Evolutionary conservation across 2,329 filamentous ascomycete species (phyloP).

Genomic region (Tolypocladium album): DNA sequence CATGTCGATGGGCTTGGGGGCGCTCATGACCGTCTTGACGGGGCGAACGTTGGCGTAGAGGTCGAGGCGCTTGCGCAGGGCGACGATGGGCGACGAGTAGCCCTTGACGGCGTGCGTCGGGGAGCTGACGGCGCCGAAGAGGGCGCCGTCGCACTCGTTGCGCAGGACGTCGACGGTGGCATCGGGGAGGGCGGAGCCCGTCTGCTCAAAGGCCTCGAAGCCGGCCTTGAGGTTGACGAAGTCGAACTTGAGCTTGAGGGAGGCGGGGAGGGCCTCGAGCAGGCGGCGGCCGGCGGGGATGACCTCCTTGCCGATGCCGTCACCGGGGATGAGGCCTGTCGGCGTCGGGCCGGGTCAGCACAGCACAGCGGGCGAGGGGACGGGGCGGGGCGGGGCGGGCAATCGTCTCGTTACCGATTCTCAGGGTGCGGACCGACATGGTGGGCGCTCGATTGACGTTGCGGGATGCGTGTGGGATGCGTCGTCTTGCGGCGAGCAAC

Average conservation of each 20-base stretch:
- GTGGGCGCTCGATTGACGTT: constrained; percentile 6
- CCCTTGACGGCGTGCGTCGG: constrained; percentile 83
- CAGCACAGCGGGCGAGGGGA: neutral
- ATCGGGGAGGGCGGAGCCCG: constrained; percentile 79
- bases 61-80: constrained; percentile 86
- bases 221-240: constrained; percentile 90
- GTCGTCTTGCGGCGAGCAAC: neutral
- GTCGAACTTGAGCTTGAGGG: constrained; percentile 84
- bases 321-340: constrained; percentile 86
- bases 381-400: neutral
- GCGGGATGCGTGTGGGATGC: neutral
- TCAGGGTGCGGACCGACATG: constrained; percentile 31
- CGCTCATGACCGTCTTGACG: constrained; percentile 70
- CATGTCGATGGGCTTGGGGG: constrained; percentile 69
- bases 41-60: constrained; percentile 97
- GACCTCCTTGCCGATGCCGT: constrained; percentile 97
- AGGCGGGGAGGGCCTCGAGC: constrained; percentile 85
- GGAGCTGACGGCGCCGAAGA: constrained; percentile 93
- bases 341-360: neutral
- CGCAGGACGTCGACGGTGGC: constrained; percentile 82
- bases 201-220: constrained; percentile 86
- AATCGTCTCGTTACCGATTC: constrained; percentile 22
- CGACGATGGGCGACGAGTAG: constrained; percentile 94
- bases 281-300: constrained; percentile 88
- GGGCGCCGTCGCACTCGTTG: constrained; percentile 85